A percentile compares a stretch with the other conserved stretches of the same genome.
Evolutionary conservation across 306 rosid genomes (phyloP).

Genomic region (Casuarina cunninghamiana): DNA sequence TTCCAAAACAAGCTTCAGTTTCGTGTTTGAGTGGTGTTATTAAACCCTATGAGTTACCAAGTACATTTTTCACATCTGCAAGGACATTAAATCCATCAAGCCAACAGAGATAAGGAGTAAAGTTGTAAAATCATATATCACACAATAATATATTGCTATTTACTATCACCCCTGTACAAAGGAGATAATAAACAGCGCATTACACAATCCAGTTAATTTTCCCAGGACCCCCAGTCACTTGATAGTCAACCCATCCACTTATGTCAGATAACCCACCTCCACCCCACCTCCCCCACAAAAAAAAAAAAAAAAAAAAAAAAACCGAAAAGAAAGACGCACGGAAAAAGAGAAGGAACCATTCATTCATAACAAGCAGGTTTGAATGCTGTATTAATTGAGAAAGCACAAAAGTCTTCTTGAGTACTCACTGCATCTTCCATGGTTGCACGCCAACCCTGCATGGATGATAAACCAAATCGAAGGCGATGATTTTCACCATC

Average conservation of each 20-base stretch:
- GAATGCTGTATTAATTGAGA: constrained; percentile 10
- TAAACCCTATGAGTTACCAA: too few relatives aligned
- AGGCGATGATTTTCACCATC: constrained; percentile 74
- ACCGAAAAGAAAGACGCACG: too few relatives aligned
- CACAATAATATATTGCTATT: background rate
- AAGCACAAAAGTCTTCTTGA: constrained; percentile 22
- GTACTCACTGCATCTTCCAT: constrained; percentile 99
- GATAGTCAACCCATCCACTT: constrained; percentile 10
- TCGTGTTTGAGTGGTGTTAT: too few relatives aligned
- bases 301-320: too few relatives aligned
- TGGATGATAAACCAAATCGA: constrained; percentile 86
- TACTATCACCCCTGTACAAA: background rate
- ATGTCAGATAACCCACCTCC: background rate
- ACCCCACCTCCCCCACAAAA: too few relatives aligned
- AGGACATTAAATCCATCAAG: too few relatives aligned
- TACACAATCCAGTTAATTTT: constrained; percentile 1
- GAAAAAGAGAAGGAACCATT: background rate
- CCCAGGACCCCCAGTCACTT: constrained; percentile 16
- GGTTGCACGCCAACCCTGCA: constrained; percentile 99
- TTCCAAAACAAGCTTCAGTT: too few relatives aligned
- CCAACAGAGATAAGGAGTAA: too few relatives aligned
- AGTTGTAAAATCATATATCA: too few relatives aligned
- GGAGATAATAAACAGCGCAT: constrained; percentile 7
- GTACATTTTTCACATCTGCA: too few relatives aligned
- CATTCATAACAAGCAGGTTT: constrained; percentile 16